phyloP scores from a whole-genome alignment of 2,329 filamentous ascomycete species.

The Scedosporium apiospermum region DNA sequence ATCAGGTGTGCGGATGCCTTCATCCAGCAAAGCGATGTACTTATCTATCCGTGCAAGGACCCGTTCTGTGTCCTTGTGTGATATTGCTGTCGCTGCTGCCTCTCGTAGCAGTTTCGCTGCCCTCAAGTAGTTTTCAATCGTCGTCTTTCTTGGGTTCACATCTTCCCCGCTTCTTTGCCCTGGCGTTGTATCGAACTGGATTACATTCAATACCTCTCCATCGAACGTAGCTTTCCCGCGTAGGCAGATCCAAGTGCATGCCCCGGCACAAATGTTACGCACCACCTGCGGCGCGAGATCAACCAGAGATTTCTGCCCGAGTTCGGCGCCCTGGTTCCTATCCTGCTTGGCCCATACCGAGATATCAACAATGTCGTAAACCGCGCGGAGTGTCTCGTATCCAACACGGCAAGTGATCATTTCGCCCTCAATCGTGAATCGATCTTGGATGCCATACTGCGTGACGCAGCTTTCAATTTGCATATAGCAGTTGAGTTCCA shows the following conservation, averaged over 20 bases:
- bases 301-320: constrained; percentile 5
- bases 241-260: constrained; percentile 6
- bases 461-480: constrained; percentile 11
- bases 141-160: no score
- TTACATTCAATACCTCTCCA: no score
- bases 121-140: no score
- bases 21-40: no score
- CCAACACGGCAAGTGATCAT: constrained; percentile 5
- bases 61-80: no score
- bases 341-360: neutral
- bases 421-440: constrained; percentile 6
- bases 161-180: no score
- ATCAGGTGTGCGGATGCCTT: no score
- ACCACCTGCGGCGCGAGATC: constrained; percentile 11
- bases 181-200: no score
- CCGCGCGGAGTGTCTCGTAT: constrained; percentile 11
- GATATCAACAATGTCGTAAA: constrained; percentile 9
- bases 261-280: constrained; percentile 10
- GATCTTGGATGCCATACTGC: constrained; percentile 10
- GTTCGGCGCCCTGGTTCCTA: no score
- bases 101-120: no score
- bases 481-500: constrained; percentile 13
- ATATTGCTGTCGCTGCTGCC: no score
- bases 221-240: neutral
- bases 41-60: no score